A percentile compares a stretch with the other conserved stretches of the same genome.
Evolutionary conservation across 140 eudicot species (phyloP).

Genomic region (Flaveria floridana): DNA sequence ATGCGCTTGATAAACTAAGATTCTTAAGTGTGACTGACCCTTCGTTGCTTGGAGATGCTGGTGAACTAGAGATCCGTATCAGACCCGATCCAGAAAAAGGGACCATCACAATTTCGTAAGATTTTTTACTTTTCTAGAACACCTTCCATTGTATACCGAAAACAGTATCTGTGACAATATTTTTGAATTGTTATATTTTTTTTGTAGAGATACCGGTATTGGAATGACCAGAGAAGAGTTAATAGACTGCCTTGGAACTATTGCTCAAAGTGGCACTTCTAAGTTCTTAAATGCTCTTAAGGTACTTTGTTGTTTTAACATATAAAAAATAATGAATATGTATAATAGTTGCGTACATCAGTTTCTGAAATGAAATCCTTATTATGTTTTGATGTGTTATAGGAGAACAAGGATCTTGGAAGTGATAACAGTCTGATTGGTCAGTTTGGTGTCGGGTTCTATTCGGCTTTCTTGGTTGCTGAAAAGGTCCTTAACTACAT

Average conservation of each 20-base stretch:
- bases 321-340: neutral
- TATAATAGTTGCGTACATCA: neutral
- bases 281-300: slow-evolving; percentile 80
- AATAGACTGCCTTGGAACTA: slow-evolving; percentile 87
- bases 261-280: slow-evolving; percentile 98
- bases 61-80: slow-evolving; percentile 86
- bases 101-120: slow-evolving; percentile 80
- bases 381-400: neutral
- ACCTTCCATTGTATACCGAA: neutral
- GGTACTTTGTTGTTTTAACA: slow-evolving; percentile 32
- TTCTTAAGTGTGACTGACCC: slow-evolving; percentile 93
- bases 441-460: slow-evolving; percentile 98
- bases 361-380: neutral
- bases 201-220: slow-evolving; percentile 82
- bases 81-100: slow-evolving; percentile 90
- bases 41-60: slow-evolving; percentile 75
- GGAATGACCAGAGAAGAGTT: slow-evolving; percentile 96
- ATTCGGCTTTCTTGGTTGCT: slow-evolving; percentile 94
- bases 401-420: slow-evolving; percentile 93
- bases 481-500: slow-evolving; percentile 52
- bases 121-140: neutral
- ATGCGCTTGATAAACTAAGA: slow-evolving; percentile 92
- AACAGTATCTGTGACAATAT: neutral
- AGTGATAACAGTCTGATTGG: slow-evolving; percentile 84
- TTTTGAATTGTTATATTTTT: neutral